These are phyloP conservation scores for Plasmodium gallinaceum DNA, from an alignment of 169 alveolate genomes.

Conservation along the genomic window DNA sequence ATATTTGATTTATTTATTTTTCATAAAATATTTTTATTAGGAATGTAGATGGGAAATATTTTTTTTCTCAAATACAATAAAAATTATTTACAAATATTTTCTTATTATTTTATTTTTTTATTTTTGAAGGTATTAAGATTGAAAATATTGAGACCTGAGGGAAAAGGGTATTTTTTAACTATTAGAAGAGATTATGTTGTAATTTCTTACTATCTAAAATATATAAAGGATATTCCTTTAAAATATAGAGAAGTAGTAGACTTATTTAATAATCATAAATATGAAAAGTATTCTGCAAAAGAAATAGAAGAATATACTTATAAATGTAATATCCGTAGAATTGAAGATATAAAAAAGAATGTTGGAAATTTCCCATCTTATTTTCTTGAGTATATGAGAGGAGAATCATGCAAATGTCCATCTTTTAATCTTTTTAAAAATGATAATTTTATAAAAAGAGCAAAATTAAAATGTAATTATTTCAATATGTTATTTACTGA, in stretches of 20 bases:
- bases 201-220: conserved; percentile 44
- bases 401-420: conserved; percentile 62
- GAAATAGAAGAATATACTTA: conserved; percentile 19
- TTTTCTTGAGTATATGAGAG: conserved; percentile 61
- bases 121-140: conserved; percentile 39
- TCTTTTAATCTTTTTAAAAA: conserved; percentile 49
- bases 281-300: conserved; percentile 23
- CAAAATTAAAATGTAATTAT: conserved; percentile 57
- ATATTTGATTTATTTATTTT: background rate
- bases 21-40: too few species aligned
- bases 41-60: background rate
- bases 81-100: background rate
- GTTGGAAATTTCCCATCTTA: conserved; percentile 55
- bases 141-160: conserved; percentile 47
- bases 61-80: background rate
- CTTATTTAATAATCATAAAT: conserved; percentile 47
- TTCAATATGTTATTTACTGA: conserved; percentile 58
- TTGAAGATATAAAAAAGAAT: conserved; percentile 40
- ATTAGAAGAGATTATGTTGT: conserved; percentile 75
- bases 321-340: conserved; percentile 31
- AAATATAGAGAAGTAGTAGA: conserved; percentile 66
- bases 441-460: conserved; percentile 48
- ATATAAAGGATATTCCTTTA: conserved; percentile 65
- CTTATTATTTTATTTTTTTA: background rate
- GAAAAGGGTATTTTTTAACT: conserved; percentile 68